Percentiles rank a stretch among this genome's conserved stretches.
These are phyloP conservation scores for Breviolum minutum DNA, from an alignment of 73 alveolate genomes.

Conservation along the genomic window DNA sequence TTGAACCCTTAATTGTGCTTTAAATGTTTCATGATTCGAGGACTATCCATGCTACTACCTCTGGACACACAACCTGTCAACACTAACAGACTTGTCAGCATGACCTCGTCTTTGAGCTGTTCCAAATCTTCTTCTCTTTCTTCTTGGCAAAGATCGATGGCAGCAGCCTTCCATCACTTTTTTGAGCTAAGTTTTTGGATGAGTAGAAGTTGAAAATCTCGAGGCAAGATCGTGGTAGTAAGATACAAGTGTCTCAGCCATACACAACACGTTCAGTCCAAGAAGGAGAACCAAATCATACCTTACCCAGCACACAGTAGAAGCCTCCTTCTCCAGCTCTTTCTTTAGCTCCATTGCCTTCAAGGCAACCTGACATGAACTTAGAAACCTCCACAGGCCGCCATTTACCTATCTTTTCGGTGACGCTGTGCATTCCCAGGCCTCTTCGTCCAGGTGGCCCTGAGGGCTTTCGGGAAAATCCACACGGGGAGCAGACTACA, in stretches of 20 bases:
- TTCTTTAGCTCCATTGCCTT: constrained; percentile 30
- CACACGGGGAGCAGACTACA: background rate
- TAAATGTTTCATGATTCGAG: too few relatives aligned
- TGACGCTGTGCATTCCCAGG: background rate
- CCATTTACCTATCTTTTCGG: background rate
- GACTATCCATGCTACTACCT: too few relatives aligned
- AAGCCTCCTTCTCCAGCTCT: constrained; percentile 29
- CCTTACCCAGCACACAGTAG: too few relatives aligned
- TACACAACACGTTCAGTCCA: background rate
- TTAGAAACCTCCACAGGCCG: background rate
- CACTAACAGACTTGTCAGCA: background rate
- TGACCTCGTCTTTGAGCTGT: constrained; percentile 18
- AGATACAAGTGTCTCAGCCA: background rate
- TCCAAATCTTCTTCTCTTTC: constrained; percentile 21
- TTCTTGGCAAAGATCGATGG: constrained; percentile 1
- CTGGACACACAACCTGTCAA: too few relatives aligned
- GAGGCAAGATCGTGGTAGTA: background rate
- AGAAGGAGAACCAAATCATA: too few relatives aligned
- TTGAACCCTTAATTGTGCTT: too few relatives aligned
- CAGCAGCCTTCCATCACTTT: background rate
- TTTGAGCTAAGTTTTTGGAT: too few relatives aligned
- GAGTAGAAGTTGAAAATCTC: background rate
- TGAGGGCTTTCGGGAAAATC: background rate
- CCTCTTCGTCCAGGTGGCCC: constrained; percentile 15
- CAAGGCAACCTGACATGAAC: constrained; percentile 15